Conservation (phyloP, 2,329 filamentous ascomycete species). For the Diaporthe batatas region DNA sequence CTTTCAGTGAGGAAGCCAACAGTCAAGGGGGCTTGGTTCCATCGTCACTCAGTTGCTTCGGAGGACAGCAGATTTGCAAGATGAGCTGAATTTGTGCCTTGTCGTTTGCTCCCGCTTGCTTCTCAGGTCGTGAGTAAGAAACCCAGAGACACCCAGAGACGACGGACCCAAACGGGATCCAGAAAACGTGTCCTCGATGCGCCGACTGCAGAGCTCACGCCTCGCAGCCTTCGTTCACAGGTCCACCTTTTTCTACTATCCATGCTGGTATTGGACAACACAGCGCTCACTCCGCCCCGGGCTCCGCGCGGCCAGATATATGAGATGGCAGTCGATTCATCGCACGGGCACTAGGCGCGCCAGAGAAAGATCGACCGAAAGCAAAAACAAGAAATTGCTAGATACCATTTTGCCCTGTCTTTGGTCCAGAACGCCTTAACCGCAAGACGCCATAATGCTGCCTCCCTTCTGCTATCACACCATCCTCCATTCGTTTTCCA, state of each 20-base stretch:
- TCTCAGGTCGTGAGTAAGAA: not conserved
- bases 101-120: not conserved
- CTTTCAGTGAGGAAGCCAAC: not conserved
- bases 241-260: not conserved
- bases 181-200: not conserved
- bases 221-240: conserved; percentile 5
- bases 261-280: not conserved
- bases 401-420: conserved; percentile 41
- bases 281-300: not conserved
- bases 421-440: conserved; percentile 36
- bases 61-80: not conserved
- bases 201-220: not conserved
- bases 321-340: conserved; percentile 11
- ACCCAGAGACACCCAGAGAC: not conserved
- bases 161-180: not conserved
- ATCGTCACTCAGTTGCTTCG: not conserved
- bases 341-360: conserved; percentile 1
- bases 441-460: conserved; percentile 39
- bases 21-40: not conserved
- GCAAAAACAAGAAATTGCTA: conserved; percentile 34
- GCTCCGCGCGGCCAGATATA: conserved; percentile 8
- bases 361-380: conserved; percentile 13
- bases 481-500: not conserved
- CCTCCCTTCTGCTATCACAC: not conserved
- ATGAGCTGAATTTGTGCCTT: conserved; percentile 15